Evolutionary conservation across 169 alveolate species (phyloP), one percentile per base, ranked within the genome.

Genomic region (Plasmodium sp.): DNA sequence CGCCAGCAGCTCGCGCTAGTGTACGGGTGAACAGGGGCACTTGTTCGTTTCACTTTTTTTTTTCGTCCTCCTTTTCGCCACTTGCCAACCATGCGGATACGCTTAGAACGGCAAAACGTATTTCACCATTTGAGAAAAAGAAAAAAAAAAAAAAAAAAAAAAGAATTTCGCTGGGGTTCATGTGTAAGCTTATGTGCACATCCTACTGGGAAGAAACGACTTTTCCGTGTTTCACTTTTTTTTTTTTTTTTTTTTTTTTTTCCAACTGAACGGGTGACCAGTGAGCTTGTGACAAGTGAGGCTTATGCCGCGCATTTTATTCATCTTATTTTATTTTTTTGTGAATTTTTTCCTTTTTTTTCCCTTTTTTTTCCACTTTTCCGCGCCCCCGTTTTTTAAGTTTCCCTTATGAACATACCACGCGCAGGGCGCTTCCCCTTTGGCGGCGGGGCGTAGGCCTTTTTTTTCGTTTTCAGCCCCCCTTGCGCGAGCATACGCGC

Each of bases 231-330:
- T 41, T 80, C 12, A 45, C 56, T 80, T 80, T 80, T 39, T 36
- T 74, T 74, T 74, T 77, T 77, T 77, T 27, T 22, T 22, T 80
- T 80, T 80, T 39, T 36, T 74, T 33, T 74, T 77, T 77, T 77
- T 27, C 84, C 7, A 14, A 6, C 31, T 22, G 22, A 62, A 22
- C 34, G 7, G 39, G 34, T 27, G 36, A 62, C 5, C 34, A 62
- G 36, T 62, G 34, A 56, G 34, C 75, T 22, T 62, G 75, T 48
- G 14, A 62, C 14, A 18, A 62, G 34, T 62, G 75, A 62, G 34
- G 34, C 58, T 48, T 48, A 48, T 48, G 58, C 10, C 7, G 34
- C 75, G n/a, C 34, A 62, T 27, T 6, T 27, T 22, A 62, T 22
- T 62, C 12, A 3, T 62, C 18, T 62, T 27, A n/a, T n/a, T n/a